Evolutionary conservation across 1,284 basidiomycete species (phyloP).

Genomic region (Boletus hoseneyae): DNA sequence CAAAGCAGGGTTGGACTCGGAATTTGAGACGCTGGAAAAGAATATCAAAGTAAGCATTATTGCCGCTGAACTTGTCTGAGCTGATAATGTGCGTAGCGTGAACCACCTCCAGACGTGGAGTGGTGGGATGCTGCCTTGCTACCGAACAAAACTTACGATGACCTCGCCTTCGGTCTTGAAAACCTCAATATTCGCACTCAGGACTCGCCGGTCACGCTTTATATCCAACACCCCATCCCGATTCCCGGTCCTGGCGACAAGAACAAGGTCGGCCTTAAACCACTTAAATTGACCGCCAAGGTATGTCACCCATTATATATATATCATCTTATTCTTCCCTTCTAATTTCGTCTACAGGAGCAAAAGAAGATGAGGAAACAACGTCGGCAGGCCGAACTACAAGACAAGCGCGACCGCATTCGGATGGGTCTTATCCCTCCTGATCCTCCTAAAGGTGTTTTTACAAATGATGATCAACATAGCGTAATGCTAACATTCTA

Average conservation of each 20-base stretch:
- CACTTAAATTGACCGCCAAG: constrained; percentile 89
- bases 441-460: constrained; percentile 86
- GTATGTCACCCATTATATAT: constrained; percentile 29
- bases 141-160: constrained; percentile 76
- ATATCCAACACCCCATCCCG: constrained; percentile 96
- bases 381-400: constrained; percentile 82
- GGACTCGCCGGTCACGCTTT: constrained; percentile 83
- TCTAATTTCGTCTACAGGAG: constrained; percentile 50
- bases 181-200: constrained; percentile 59
- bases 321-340: neutral
- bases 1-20: constrained; percentile 91
- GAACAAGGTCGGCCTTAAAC: constrained; percentile 71
- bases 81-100: constrained; percentile 50
- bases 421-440: constrained; percentile 96
- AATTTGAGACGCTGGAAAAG: constrained; percentile 89
- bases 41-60: constrained; percentile 63
- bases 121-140: constrained; percentile 98
- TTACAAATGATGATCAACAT: neutral
- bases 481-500: constrained; percentile 10
- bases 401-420: constrained; percentile 94
- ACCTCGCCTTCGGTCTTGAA: constrained; percentile 57
- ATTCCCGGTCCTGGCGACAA: constrained; percentile 91
- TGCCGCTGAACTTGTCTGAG: neutral
- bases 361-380: constrained; percentile 96
- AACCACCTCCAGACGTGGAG: constrained; percentile 85